phyloP scores from a whole-genome alignment of 495 filamentous ascomycete genomes.

The Glarea lozoyensis region DNA sequence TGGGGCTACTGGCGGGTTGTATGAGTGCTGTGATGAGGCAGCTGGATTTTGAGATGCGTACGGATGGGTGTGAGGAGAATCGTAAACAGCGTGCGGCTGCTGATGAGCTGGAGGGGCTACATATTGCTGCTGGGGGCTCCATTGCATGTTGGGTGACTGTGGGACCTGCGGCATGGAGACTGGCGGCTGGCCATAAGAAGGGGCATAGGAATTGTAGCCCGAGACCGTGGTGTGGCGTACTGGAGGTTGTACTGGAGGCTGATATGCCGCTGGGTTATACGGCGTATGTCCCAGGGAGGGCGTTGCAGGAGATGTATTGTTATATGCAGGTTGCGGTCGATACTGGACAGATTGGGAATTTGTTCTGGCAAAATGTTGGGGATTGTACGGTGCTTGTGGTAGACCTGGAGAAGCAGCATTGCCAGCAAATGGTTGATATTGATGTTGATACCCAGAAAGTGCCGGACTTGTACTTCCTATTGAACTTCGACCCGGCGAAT shows the following conservation, averaged over 20 bases:
- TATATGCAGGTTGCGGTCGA: constrained; percentile 34
- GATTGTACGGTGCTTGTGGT: constrained; percentile 55
- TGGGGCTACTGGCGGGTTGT: constrained; percentile 12
- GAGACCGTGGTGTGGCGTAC: constrained; percentile 22
- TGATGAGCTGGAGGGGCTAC: constrained; percentile 28
- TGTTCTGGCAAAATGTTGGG: constrained; percentile 65
- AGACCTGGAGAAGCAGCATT: constrained; percentile 16
- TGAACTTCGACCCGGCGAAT: constrained; percentile 28
- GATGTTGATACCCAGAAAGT: constrained; percentile 44
- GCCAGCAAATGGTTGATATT: constrained; percentile 46
- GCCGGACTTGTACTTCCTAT: constrained; percentile 36
- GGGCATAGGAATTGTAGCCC: constrained; percentile 15
- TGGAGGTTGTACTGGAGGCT: constrained; percentile 22
- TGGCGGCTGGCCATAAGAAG: constrained; percentile 22
- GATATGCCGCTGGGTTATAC: constrained; percentile 67
- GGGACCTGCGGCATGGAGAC: constrained; percentile 28
- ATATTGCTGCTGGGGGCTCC: constrained; percentile 22
- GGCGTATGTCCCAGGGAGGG: constrained; percentile 53
- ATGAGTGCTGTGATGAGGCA: constrained; percentile 12
- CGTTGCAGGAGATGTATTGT: constrained; percentile 19
- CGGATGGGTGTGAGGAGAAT: constrained; percentile 22
- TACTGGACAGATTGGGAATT: constrained; percentile 43
- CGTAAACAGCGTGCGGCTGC: constrained; percentile 35
- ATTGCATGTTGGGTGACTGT: constrained; percentile 26
- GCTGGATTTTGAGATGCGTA: constrained; percentile 13